phyloP scores from a whole-genome alignment of 805 yeast species.

The Yarrowia yakushimensis region DNA sequence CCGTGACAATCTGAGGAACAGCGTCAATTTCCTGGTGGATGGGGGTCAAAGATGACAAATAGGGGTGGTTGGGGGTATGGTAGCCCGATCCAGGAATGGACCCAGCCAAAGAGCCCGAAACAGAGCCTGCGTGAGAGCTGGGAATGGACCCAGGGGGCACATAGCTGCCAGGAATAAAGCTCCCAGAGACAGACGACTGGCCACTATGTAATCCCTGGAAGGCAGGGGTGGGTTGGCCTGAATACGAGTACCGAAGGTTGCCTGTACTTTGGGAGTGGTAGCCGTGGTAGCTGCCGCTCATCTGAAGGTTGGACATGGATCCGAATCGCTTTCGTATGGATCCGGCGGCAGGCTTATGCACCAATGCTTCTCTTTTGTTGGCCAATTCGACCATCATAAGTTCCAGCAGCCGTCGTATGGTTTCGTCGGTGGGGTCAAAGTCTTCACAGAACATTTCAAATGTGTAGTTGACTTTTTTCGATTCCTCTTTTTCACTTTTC shows the following conservation, averaged over 20 bases:
- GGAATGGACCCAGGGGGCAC: slow-evolving; percentile 24
- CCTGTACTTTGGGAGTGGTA: slow-evolving; percentile 16
- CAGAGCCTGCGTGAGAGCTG: not conserved
- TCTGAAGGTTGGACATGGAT: slow-evolving; percentile 22
- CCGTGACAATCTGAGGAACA: slow-evolving; percentile 15
- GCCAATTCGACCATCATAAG: slow-evolving; percentile 25
- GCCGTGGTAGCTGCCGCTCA: slow-evolving; percentile 7
- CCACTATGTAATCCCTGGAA: slow-evolving; percentile 18
- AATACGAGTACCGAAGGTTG: not conserved
- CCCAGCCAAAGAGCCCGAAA: slow-evolving; percentile 3
- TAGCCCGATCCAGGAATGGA: slow-evolving; percentile 19
- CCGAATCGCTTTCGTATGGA: slow-evolving; percentile 22
- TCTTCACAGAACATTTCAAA: slow-evolving; percentile 23
- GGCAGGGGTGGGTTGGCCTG: not conserved
- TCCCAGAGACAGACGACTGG: not conserved
- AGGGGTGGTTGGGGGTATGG: slow-evolving; percentile 19
- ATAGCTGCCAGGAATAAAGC: slow-evolving; percentile 5
- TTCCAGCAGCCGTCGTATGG: slow-evolving; percentile 17
- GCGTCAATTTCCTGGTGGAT: slow-evolving; percentile 11
- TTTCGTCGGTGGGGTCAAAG: slow-evolving; percentile 21
- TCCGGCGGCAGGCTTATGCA: slow-evolving; percentile 11
- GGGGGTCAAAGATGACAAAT: slow-evolving; percentile 10
- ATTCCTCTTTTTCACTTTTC: not conserved
- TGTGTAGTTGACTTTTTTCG: slow-evolving; percentile 13
- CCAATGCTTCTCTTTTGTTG: slow-evolving; percentile 19